These are phyloP conservation scores for Cryptococcus hybrid DNA, from an alignment of 1,284 basidiomycete genomes.

Conservation along the genomic window DNA sequence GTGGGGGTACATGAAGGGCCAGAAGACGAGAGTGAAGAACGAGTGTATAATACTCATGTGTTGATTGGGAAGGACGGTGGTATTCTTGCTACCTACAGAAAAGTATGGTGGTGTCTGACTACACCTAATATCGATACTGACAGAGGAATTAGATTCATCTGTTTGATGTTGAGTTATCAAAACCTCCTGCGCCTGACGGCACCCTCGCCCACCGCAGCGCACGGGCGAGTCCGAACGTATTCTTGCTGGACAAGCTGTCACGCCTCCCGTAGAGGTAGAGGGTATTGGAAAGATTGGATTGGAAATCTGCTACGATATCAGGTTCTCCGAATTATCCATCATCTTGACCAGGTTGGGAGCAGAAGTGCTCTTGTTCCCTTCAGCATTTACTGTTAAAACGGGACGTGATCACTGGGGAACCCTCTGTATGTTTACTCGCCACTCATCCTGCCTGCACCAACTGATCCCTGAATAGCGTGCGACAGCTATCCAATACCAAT, in stretches of 20 bases:
- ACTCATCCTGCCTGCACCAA: background rate
- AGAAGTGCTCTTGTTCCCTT: conserved; percentile 54
- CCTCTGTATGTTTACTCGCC: conserved; percentile 5
- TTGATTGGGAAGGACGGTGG: conserved; percentile 50
- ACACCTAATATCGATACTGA: too few relatives aligned
- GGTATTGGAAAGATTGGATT: conserved; percentile 51
- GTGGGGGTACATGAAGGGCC: conserved; percentile 55
- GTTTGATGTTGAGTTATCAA: conserved; percentile 54
- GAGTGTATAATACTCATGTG: conserved; percentile 54
- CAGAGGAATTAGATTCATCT: conserved; percentile 46
- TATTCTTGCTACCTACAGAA: conserved; percentile 49
- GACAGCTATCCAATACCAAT: conserved; percentile 41
- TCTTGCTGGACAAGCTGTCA: conserved; percentile 43
- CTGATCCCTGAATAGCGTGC: conserved; percentile 17
- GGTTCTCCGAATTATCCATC: conserved; percentile 54
- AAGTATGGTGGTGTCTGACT: conserved; percentile 15
- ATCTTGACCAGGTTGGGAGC: conserved; percentile 51
- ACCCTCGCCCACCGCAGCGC: conserved; percentile 26
- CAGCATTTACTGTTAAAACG: conserved; percentile 54
- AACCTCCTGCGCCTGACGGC: conserved; percentile 20
- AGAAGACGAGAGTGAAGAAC: conserved; percentile 32
- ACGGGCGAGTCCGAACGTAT: conserved; percentile 44
- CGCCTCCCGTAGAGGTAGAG: conserved; percentile 31
- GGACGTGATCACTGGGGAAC: conserved; percentile 49
- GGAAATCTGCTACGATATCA: conserved; percentile 57